phyloP scores from a whole-genome alignment of 2,329 filamentous ascomycete species.

The Tympanopsis confertula region DNA sequence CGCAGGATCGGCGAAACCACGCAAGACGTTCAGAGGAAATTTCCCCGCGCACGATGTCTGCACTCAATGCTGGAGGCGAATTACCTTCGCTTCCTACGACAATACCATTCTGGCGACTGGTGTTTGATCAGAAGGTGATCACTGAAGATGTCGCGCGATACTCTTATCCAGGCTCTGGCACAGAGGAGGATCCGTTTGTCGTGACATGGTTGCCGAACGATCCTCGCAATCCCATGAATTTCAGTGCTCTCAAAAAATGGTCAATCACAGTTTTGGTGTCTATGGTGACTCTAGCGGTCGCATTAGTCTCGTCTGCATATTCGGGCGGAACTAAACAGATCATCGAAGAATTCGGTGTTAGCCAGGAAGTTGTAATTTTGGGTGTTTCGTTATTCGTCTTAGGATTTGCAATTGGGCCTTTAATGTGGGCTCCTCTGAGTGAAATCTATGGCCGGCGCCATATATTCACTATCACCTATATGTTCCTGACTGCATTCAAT shows the following conservation, averaged over 20 bases:
- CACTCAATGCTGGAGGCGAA: no score
- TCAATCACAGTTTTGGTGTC: constrained; percentile 32
- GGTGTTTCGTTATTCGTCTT: background rate
- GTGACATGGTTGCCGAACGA: constrained; percentile 41
- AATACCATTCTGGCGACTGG: constrained; percentile 23
- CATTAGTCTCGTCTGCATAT: constrained; percentile 61
- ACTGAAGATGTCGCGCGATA: constrained; percentile 30
- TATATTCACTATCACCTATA: constrained; percentile 18
- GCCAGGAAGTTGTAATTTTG: background rate
- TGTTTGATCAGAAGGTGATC: constrained; percentile 30
- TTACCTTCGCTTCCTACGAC: no score
- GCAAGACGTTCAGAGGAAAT: no score
- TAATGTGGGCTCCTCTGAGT: constrained; percentile 20
- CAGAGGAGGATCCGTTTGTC: constrained; percentile 38
- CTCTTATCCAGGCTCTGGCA: constrained; percentile 32
- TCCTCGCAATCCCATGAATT: constrained; percentile 39
- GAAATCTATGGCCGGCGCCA: constrained; percentile 20
- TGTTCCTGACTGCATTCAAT: constrained; percentile 19
- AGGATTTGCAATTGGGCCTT: constrained; percentile 11
- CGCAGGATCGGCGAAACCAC: no score
- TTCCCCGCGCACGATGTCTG: no score
- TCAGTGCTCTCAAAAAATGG: constrained; percentile 33
- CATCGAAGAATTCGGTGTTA: constrained; percentile 37
- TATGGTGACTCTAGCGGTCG: constrained; percentile 40
- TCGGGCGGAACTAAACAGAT: constrained; percentile 44